Evolutionary conservation across 306 rosid species (phyloP), one percentile per base, ranked within the genome.

Genomic region (Glycyrrhiza uralensis): DNA sequence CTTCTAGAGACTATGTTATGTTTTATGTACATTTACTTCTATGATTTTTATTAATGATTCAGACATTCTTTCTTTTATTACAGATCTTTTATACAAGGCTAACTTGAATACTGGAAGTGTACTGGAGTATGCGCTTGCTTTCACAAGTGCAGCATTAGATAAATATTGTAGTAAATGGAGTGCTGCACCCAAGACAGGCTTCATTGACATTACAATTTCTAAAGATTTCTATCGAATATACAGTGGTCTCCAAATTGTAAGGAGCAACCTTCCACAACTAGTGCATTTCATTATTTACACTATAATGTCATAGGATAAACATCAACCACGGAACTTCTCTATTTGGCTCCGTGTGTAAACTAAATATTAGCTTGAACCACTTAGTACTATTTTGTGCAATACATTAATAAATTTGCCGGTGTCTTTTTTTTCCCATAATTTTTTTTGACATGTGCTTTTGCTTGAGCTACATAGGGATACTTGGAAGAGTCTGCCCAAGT

Each of bases 231-330:
- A 94, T 80, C 88, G 97, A 8, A 91, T 94, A 72, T 94, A 94
- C 79, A 94, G 98, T 59, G 97, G 98, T 66, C 98, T 94, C 62
- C 98, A 94, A 87, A 91, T 94, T 83, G 98, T 94, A 87, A 87
- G 96, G 39, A 73, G 61, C 57, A 75, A 51, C 60, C 51, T 62
- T 58, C 14, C 73, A 7, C 18, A 6, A 13, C 39, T 56, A 19
- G 59, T 46, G 29, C 69, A 54, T 61, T 55, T 32, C 46, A 20
- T 15, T 19, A 35, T 49, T 47, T 68, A 20, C 47, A n/a, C n/a
- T 61, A 12, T 72, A 55, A 39, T 71, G 30, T 15, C 69, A 28
- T 17, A 8, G 69, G 56, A 36, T 42, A 79, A 26, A 49, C 55
- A 66, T 73, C 58, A 66, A 39, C 32, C 13, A 1, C 14, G 3